Percentiles rank a stretch among this genome's conserved stretches.
phyloP scores from a whole-genome alignment of 78 protist species.

The Dictyostelium intermedium region DNA sequence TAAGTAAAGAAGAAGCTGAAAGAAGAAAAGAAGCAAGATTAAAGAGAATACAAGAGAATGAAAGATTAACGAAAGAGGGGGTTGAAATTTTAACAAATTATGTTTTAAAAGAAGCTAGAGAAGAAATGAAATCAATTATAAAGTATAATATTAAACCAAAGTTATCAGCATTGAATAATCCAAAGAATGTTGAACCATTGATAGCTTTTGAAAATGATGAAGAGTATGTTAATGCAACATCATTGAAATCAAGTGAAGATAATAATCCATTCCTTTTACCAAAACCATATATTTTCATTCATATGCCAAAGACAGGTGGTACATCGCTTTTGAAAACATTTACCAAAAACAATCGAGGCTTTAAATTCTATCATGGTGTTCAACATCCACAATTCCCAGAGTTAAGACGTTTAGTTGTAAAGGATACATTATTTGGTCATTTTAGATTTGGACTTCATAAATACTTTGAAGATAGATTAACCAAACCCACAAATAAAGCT shows the following conservation, averaged over 20 bases:
- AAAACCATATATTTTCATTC: constrained; percentile 42
- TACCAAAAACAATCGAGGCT: not conserved
- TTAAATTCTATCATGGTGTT: not conserved
- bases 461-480: not conserved
- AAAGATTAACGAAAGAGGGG: not conserved
- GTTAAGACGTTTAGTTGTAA: not conserved
- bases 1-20: not conserved
- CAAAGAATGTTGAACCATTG: not conserved
- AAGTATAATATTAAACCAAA: not conserved
- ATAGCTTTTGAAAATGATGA: not conserved
- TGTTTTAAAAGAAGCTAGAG: not conserved
- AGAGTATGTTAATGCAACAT: not conserved
- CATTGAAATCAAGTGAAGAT: not conserved
- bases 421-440: constrained; percentile 37
- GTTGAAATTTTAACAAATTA: not conserved
- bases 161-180: not conserved
- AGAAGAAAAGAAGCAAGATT: not conserved
- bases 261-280: constrained; percentile 32
- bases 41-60: not conserved
- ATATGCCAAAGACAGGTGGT: constrained; percentile 59
- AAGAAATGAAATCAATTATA: not conserved
- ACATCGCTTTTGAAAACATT: not conserved
- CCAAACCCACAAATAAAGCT: not conserved
- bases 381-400: not conserved
- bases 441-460: constrained; percentile 48